Conservation (phyloP, 2,329 filamentous ascomycete species). For the Zalaria obscura region DNA sequence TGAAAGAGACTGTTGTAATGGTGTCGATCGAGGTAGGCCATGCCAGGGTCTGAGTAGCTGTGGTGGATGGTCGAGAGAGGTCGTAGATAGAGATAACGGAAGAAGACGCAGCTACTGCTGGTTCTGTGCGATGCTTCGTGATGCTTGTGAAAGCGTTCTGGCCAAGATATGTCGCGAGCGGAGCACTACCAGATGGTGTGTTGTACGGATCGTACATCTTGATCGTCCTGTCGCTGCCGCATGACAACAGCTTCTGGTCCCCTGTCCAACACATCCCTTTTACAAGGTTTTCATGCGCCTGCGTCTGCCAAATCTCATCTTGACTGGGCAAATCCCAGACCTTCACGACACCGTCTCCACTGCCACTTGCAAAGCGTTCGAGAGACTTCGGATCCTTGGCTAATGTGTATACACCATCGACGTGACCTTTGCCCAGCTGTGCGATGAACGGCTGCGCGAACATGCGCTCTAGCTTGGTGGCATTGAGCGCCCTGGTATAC, state of each 20-base stretch:
- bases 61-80: conserved; percentile 59
- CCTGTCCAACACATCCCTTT: conserved; percentile 83
- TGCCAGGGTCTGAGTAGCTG: conserved; percentile 65
- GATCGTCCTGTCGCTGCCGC: conserved; percentile 71
- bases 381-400: conserved; percentile 33
- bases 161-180: conserved; percentile 74
- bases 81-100: conserved; percentile 80
- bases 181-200: conserved; percentile 51
- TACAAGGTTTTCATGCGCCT: conserved; percentile 86
- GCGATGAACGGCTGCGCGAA: conserved; percentile 74
- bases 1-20: conserved; percentile 78
- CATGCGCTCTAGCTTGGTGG: conserved; percentile 87
- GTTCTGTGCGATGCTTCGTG: conserved; percentile 65
- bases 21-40: conserved; percentile 88
- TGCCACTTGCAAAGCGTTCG: conserved; percentile 54
- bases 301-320: conserved; percentile 61
- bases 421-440: conserved; percentile 78
- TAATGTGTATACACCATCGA: conserved; percentile 55
- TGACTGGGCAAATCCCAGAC: conserved; percentile 69
- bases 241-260: conserved; percentile 73
- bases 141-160: conserved; percentile 69
- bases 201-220: conserved; percentile 89
- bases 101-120: conserved; percentile 62
- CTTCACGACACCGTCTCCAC: conserved; percentile 87
- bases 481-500: conserved; percentile 65